phyloP scores from a whole-genome alignment of 352 stramenopile species.

The Elongisporangium senticosum region DNA sequence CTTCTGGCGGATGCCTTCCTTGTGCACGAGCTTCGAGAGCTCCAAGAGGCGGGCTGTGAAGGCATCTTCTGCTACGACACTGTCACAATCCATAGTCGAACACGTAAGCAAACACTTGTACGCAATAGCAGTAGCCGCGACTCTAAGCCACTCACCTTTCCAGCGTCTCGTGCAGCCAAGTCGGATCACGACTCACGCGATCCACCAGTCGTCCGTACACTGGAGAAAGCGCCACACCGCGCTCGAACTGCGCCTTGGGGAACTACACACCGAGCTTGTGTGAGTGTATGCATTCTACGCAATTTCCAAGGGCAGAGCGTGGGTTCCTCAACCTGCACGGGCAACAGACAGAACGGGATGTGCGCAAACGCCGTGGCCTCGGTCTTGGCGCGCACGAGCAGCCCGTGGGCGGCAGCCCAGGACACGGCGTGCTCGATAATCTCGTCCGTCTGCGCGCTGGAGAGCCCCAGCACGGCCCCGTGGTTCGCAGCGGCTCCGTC shows the following conservation, averaged over 20 bases:
- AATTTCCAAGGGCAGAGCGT: background rate
- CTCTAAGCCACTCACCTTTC: constrained; percentile 20
- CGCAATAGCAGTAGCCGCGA: background rate
- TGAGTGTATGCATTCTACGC: background rate
- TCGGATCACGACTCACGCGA: constrained; percentile 70
- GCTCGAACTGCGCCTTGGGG: constrained; percentile 52
- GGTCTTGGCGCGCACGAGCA: constrained; percentile 38
- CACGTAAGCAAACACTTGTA: background rate
- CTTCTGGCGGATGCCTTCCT: constrained; percentile 73
- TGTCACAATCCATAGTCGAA: constrained; percentile 2
- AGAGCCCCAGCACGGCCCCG: constrained; percentile 39
- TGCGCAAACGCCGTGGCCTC: constrained; percentile 56
- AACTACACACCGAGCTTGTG: constrained; percentile 15
- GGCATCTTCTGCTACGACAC: constrained; percentile 77
- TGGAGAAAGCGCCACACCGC: constrained; percentile 56
- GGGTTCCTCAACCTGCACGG: constrained; percentile 30
- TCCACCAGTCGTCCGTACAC: constrained; percentile 77
- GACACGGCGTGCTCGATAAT: constrained; percentile 71
- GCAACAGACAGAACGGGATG: constrained; percentile 70
- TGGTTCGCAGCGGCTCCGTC: constrained; percentile 10
- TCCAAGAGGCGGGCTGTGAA: constrained; percentile 82
- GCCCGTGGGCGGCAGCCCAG: constrained; percentile 65
- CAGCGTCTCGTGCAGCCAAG: constrained; percentile 71
- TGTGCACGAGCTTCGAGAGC: constrained; percentile 67
- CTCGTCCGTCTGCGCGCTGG: constrained; percentile 26